phyloP scores from a whole-genome alignment of 1,284 basidiomycete genomes.

The Cystobasidium pallidum region DNA sequence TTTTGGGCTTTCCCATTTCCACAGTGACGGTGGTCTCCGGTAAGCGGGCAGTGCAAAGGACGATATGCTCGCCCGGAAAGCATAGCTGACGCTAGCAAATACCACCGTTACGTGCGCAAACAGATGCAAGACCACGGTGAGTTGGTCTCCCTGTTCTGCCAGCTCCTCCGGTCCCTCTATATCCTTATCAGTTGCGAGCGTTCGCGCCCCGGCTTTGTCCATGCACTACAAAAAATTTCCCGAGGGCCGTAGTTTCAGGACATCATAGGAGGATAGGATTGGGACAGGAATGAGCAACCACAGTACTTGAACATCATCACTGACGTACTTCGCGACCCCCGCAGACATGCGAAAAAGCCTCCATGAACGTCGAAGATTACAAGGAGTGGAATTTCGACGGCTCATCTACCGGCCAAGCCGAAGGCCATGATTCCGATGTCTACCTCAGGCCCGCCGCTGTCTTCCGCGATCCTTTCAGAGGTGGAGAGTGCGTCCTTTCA shows the following conservation, averaged over 20 bases:
- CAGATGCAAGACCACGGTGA: slow-evolving; percentile 76
- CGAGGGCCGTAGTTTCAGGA: background rate
- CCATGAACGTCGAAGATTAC: slow-evolving; percentile 81
- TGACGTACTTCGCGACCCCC: background rate
- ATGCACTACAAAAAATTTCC: slow-evolving; percentile 7
- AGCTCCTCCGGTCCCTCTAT: slow-evolving; percentile 6
- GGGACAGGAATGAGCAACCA: no score
- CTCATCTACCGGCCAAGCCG: slow-evolving; percentile 94
- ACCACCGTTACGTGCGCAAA: slow-evolving; percentile 6
- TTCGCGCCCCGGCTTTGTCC: background rate
- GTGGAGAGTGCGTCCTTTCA: slow-evolving; percentile 67
- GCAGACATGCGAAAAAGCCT: slow-evolving; percentile 77
- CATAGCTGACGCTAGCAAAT: slow-evolving; percentile 1
- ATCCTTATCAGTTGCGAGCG: slow-evolving; percentile 20
- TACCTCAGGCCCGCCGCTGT: slow-evolving; percentile 95
- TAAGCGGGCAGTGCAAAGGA: background rate
- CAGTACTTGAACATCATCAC: background rate
- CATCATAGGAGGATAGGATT: slow-evolving; percentile 5
- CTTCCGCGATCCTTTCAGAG: slow-evolving; percentile 99
- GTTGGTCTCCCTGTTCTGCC: slow-evolving; percentile 8
- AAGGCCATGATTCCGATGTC: slow-evolving; percentile 93
- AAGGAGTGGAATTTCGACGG: slow-evolving; percentile 98
- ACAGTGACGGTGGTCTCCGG: slow-evolving; percentile 1
- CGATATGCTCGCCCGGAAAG: background rate
- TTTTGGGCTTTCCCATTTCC: background rate